Percentiles rank a stretch among this genome's conserved stretches.
phyloP scores from a whole-genome alignment of 2,329 filamentous ascomycete genomes.

The Rhytidhysteron rufulum region DNA sequence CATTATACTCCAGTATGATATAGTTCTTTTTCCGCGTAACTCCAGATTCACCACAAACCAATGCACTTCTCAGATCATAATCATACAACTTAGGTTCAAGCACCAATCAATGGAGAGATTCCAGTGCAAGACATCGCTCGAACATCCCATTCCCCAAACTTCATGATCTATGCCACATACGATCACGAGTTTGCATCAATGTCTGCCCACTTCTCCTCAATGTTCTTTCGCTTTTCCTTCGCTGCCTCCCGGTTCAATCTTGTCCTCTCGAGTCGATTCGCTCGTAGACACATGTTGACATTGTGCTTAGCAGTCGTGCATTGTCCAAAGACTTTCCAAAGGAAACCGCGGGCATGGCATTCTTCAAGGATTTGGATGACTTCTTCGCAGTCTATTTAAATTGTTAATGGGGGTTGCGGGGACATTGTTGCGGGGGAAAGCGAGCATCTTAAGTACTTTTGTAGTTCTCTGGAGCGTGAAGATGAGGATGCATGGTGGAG shows the following conservation, averaged over 20 bases:
- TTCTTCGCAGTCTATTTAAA: slow-evolving; percentile 73
- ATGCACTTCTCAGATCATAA: too few relatives aligned
- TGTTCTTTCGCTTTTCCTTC: slow-evolving; percentile 64
- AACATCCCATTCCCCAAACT: slow-evolving; percentile 2
- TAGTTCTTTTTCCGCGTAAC: slow-evolving; percentile 3
- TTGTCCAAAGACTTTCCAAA: slow-evolving; percentile 85
- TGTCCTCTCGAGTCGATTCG: slow-evolving; percentile 74
- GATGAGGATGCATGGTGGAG: slow-evolving; percentile 88
- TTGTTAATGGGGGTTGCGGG: slow-evolving; percentile 1
- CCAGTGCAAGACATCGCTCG: too few relatives aligned
- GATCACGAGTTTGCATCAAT: slow-evolving; percentile 66
- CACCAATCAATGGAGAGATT: too few relatives aligned
- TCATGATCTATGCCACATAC: too few relatives aligned
- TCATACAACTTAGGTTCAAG: too few relatives aligned
- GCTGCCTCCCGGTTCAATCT: slow-evolving; percentile 69
- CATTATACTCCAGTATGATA: background rate
- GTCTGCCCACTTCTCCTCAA: slow-evolving; percentile 75
- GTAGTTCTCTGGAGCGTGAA: slow-evolving; percentile 90
- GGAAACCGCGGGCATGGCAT: slow-evolving; percentile 87
- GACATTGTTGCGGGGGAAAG: background rate
- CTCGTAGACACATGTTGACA: slow-evolving; percentile 80
- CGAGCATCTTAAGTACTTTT: background rate
- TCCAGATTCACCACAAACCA: too few relatives aligned
- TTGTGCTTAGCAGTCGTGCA: slow-evolving; percentile 83
- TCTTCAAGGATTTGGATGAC: slow-evolving; percentile 92